These are phyloP conservation scores for Nicotiana tomentosiformis DNA, from an alignment of 257 asterid species.

Conservation along the genomic window DNA sequence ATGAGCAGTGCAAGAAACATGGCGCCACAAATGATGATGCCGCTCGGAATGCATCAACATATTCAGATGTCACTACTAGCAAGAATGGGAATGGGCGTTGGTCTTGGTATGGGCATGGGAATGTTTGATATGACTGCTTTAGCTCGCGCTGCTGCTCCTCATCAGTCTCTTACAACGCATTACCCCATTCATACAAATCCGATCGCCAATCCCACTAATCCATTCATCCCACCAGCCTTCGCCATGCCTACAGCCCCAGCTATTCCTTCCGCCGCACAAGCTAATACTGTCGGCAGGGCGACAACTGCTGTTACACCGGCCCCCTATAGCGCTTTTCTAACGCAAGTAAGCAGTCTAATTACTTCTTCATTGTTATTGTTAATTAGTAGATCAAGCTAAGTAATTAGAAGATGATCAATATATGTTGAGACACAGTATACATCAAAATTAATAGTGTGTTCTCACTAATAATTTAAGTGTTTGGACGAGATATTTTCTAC, in stretches of 20 bases:
- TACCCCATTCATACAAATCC: conserved; percentile 17
- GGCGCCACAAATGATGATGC: conserved; percentile 49
- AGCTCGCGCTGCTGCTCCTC: conserved; percentile 17
- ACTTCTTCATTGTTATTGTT: neutral
- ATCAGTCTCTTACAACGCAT: conserved; percentile 15
- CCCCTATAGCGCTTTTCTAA: conserved; percentile 36
- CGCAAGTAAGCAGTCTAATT: conserved; percentile 41
- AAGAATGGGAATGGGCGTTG: conserved; percentile 46
- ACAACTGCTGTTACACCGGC: neutral
- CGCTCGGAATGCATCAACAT: conserved; percentile 54
- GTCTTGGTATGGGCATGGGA: conserved; percentile 32
- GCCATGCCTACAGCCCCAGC: conserved; percentile 17
- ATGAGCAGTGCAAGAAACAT: conserved; percentile 39
- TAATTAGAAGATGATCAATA: too few relatives aligned
- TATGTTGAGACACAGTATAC: too few relatives aligned
- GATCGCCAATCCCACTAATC: conserved; percentile 3
- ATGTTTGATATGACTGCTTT: conserved; percentile 37
- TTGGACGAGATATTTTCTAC: too few relatives aligned
- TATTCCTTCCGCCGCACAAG: conserved; percentile 12
- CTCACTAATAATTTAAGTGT: too few relatives aligned
- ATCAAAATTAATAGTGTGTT: too few relatives aligned
- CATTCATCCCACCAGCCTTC: conserved; percentile 35
- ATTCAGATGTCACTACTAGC: conserved; percentile 61
- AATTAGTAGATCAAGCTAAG: too few relatives aligned
- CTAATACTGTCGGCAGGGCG: conserved; percentile 13